Evolutionary conservation across 352 stramenopile genomes (phyloP), one percentile per base, ranked within the genome.

Genomic region (Bremia lactucae): DNA sequence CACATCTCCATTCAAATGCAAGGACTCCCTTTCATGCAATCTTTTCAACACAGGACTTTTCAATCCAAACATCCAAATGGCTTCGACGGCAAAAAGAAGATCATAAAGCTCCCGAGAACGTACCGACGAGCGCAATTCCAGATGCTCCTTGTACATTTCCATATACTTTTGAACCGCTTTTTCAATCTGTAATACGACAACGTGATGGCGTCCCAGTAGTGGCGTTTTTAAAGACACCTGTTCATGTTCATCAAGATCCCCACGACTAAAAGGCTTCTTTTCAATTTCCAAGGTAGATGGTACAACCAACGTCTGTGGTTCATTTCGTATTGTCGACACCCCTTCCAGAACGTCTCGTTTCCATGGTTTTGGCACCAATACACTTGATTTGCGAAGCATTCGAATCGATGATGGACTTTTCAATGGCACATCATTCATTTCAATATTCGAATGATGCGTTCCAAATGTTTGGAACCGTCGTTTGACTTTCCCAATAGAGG

Each of bases 401-500:
- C 72, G 72, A 15, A 73, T 57, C 18, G 76, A 72, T 29, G 62
- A n/a, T n/a, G n/a, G n/a, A n/a, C n/a, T n/a, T n/a, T n/a, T n/a
- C n/a, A n/a, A n/a, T n/a, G n/a, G n/a, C n/a, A n/a, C n/a, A n/a
- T n/a, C n/a, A n/a, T n/a, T n/a, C n/a, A n/a, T n/a, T n/a, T n/a
- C n/a, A n/a, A n/a, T n/a, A n/a, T n/a, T n/a, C n/a, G n/a, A n/a
- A n/a, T n/a, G n/a, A n/a, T n/a, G n/a, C n/a, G n/a, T n/a, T n/a
- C 67, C 65, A 31, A 84, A 47, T n/a, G 71, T 82, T 0, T 65
- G 64, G 18, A 89, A 85, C 9, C 67, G 68, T 23, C 65, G 76
- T 40, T 84, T 85, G 24, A 89, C 72, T 48, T 87, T 87, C 31
- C 70, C 65, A 11, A 86, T 49, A 3, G 73, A 86, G 6, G 58